These are phyloP conservation scores for Dictyostelium intermedium DNA, from an alignment of 78 protist genomes.

Conservation along the genomic window DNA sequence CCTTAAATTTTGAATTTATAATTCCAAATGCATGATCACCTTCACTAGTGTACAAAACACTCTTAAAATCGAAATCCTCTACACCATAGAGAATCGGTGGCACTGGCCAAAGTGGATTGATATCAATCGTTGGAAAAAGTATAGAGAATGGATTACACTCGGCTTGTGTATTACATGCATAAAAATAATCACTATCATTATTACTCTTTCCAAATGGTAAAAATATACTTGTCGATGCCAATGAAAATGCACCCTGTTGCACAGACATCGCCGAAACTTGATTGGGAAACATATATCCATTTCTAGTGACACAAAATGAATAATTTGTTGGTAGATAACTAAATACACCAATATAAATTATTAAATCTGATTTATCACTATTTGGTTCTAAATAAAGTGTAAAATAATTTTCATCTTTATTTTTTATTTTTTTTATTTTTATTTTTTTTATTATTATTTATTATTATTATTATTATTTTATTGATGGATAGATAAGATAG, in stretches of 20 bases:
- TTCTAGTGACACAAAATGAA: not conserved
- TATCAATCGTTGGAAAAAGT: not conserved
- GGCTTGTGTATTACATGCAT: not conserved
- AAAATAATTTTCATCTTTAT: not conserved
- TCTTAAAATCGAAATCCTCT: not conserved
- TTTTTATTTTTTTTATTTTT: no score
- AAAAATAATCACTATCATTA: not conserved
- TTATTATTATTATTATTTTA: no score
- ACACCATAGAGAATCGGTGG: not conserved
- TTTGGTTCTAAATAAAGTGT: not conserved
- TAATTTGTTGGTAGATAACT: not conserved
- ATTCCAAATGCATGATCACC: not conserved
- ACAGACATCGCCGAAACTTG: not conserved
- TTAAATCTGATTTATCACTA: not conserved
- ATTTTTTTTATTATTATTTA: no score
- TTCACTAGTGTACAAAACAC: not conserved
- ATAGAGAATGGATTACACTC: slow-evolving; percentile 3
- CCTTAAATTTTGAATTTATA: not conserved
- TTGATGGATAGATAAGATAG: no score
- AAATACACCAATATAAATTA: not conserved
- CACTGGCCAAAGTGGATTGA: not conserved
- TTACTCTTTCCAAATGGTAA: not conserved
- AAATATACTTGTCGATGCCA: not conserved
- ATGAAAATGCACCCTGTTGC: not conserved
- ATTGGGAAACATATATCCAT: not conserved